Conservation (phyloP, 2,329 filamentous ascomycete species). For the Neofusicoccum sp. region DNA sequence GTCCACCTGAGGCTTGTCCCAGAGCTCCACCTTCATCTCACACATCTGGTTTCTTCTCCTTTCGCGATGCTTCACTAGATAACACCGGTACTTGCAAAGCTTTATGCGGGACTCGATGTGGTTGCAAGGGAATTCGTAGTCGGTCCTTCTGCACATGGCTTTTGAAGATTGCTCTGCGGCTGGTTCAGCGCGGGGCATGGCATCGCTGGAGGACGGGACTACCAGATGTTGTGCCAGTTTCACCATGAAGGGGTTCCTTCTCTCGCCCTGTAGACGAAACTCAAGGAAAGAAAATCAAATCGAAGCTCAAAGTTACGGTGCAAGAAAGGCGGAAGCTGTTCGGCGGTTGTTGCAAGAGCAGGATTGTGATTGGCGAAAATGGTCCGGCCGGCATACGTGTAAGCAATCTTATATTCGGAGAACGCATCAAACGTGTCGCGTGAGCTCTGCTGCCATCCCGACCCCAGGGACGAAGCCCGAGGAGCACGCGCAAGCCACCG, state of each 20-base stretch:
- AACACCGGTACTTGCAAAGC: conserved; percentile 14
- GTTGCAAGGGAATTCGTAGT: conserved; percentile 13
- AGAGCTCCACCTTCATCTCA: neutral
- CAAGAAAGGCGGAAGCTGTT: neutral
- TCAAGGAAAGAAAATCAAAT: neutral
- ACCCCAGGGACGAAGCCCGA: neutral
- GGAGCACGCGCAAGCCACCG: neutral
- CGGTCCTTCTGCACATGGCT: conserved; percentile 17
- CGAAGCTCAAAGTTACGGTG: neutral
- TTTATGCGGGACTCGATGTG: conserved; percentile 14
- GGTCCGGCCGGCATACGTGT: neutral
- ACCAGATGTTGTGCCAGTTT: too few species aligned
- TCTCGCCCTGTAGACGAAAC: neutral
- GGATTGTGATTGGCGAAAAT: neutral
- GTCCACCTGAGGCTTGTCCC: neutral
- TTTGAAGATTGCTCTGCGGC: neutral
- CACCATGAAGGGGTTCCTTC: too few species aligned
- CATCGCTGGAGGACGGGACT: neutral
- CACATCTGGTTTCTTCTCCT: neutral
- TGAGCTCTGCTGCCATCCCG: neutral
- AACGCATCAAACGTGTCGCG: neutral
- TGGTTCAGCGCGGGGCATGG: too few species aligned
- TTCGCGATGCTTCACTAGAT: conserved; percentile 2
- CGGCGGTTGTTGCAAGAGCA: neutral
- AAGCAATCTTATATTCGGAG: neutral